A percentile compares a stretch with the other conserved stretches of the same genome.
phyloP scores from a whole-genome alignment of 805 yeast genomes.

The Blastobotrys robertii region DNA sequence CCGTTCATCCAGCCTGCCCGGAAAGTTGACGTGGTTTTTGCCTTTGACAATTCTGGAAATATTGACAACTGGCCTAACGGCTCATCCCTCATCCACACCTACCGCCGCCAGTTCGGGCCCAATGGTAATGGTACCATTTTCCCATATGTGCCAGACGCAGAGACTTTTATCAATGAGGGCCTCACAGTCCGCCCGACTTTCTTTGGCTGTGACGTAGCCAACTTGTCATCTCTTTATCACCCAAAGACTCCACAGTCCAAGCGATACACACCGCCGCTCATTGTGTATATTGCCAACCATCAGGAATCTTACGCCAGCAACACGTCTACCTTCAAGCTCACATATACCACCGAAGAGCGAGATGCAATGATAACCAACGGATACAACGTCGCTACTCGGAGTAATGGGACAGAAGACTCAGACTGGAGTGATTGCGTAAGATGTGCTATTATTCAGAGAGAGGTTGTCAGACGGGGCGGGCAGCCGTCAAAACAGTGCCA shows the following conservation, averaged over 20 bases:
- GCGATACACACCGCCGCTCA: constrained; percentile 47
- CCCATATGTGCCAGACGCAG: constrained; percentile 70
- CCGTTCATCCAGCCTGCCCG: constrained; percentile 55
- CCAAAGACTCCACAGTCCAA: constrained; percentile 11
- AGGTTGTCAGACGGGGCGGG: constrained; percentile 59
- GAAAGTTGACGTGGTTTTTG: constrained; percentile 52
- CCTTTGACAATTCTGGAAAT: constrained; percentile 62
- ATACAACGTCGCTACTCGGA: constrained; percentile 55
- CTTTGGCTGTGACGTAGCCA: constrained; percentile 70
- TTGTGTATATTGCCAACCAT: constrained; percentile 69
- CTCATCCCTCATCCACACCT: constrained; percentile 45
- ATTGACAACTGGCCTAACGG: constrained; percentile 61
- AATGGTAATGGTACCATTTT: constrained; percentile 53
- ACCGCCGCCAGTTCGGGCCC: constrained; percentile 44
- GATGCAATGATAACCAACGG: constrained; percentile 61
- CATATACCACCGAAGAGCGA: constrained; percentile 49
- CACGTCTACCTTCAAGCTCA: constrained; percentile 61
- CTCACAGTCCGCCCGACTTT: constrained; percentile 64
- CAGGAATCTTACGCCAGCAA: constrained; percentile 58
- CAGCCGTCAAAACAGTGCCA: constrained; percentile 52
- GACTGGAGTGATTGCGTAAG: constrained; percentile 70
- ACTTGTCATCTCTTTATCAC: constrained; percentile 29
- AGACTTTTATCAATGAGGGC: constrained; percentile 49
- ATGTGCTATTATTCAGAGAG: constrained; percentile 74
- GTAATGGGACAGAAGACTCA: constrained; percentile 54